Percentiles rank a stretch among this genome's conserved stretches.
Conservation (phyloP, 2,329 filamentous ascomycete species). For the Chaetomium sp. region DNA sequence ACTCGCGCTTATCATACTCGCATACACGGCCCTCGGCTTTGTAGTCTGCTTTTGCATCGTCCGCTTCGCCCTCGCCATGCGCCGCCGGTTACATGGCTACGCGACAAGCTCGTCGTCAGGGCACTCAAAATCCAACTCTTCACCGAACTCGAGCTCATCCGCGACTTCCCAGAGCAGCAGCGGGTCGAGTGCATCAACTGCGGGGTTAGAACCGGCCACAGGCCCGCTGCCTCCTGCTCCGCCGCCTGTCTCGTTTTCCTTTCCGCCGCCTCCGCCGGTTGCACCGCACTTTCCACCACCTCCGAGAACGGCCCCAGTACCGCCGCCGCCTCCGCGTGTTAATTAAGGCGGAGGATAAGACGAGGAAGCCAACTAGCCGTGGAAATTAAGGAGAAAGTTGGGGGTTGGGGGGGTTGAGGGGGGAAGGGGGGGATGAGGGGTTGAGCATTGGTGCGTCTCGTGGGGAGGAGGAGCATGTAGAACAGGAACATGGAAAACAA, state of each 20-base stretch:
- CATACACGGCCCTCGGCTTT: conserved; percentile 17
- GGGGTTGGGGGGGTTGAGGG: background rate
- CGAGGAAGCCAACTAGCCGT: background rate
- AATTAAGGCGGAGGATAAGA: background rate
- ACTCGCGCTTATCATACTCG: conserved; percentile 23
- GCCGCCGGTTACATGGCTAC: conserved; percentile 11
- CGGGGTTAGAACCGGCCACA: background rate
- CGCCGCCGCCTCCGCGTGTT: background rate
- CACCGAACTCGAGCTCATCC: background rate
- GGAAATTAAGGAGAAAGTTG: no score
- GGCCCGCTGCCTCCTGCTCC: background rate
- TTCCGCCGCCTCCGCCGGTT: conserved; percentile 1
- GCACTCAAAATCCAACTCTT: conserved; percentile 5
- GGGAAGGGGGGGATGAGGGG: background rate
- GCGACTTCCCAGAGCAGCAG: conserved; percentile 1
- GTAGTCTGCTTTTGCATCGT: conserved; percentile 14
- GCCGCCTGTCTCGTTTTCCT: background rate
- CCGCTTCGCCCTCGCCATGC: conserved; percentile 18
- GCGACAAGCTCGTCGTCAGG: conserved; percentile 2
- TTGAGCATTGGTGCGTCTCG: background rate
- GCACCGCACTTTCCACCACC: conserved; percentile 1
- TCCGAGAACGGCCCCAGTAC: background rate
- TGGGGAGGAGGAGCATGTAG: background rate
- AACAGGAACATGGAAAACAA: background rate
- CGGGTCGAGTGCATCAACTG: conserved; percentile 1